Base-by-base conservation (phyloP, 202 grass and related monocot species). In the Zizania palustris region DNA sequence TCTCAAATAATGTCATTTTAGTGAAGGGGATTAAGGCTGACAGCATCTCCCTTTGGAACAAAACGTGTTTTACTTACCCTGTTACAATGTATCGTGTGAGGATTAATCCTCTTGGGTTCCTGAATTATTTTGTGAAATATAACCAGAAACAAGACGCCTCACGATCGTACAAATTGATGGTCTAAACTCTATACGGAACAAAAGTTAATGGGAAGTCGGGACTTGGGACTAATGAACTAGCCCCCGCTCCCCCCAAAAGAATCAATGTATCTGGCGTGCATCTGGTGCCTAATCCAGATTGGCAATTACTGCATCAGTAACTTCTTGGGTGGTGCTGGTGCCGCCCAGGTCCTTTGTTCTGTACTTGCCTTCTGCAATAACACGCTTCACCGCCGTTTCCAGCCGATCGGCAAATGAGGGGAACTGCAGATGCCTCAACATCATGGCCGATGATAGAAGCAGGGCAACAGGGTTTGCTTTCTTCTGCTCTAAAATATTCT, bases 341-440 rank as follows among this genome's bases (percentile, higher is more conserved):
- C 92, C 92, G 2, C 92, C 92, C 28, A 96, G 51, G 86, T 96
- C 92, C 83, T 92, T 96, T 69, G 92, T 91, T 69, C 75, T 89
- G 76, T 78, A 78, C 15, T 61, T 77, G 62, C 86, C 92, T 42
- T 91, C 89, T 2, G 74, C 80, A 22, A 96, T 59, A 0, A 96
- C 89, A 20, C 81, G 76, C 76, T 96, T 89, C 77, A 96, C 92
- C 7, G 92, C 86, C 1, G 86, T 92, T 79, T 96, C 92, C 11
- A 96, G 71, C 36, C 89, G 56, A 63, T 96, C 92, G 18, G 92
- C 92, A 42, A 92, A 96, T 61, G 89, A 96, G 1, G 92, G 92
- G 74, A 96, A 96, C 65, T 73, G 89, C 53, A 96, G 83, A 79
- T 96, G 92, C 73, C 92, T 82, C 51, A 96, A 66, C 92, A 96